Base-by-base conservation (phyloP, 179 eudicot species). In the Gypsophila paniculata region DNA sequence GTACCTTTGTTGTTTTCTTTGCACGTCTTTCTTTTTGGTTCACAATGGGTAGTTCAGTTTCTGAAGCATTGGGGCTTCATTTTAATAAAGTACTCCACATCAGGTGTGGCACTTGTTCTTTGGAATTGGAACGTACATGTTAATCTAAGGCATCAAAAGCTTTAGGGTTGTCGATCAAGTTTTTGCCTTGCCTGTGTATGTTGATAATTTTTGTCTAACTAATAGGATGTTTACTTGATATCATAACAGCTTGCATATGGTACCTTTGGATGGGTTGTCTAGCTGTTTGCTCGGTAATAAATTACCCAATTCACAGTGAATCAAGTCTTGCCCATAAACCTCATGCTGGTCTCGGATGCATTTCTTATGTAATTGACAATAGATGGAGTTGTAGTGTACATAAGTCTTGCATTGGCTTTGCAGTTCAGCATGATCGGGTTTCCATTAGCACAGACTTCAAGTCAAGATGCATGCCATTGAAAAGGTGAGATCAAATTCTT, bases 401-500 rank as follows among this genome's bases (percentile, higher is more conserved):
- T 67, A 46, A 60, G 36, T 46, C 71, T 34, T 59, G 21, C 18
- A 36, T 19, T 26, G 6, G 44, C 53, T 4, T 19, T 72, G 29
- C 63, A 25, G 15, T 36, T 52, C 17, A 39, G 36, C 51, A 22
- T 36, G 55, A 49, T n/a, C 64, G 15, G 7, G 10, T 60, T 22
- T 69, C 69, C 32, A 15, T 63, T 2, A 18, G 62, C 39, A 36
- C 29, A 69, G 62, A 52, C 42, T 23, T 10, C 7, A 51, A 63
- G 26, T 22, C 68, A 34, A 46, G 34, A 36, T 62, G 69, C 32
- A 14, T 34, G 17, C 22, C 64, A 0, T 11, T 48, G 64, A 80
- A 76, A 72, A 76, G 82, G 82, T 80, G 64, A 69, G 68, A 48
- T 18, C 48, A 61, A 21, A 49, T 59, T 15, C 70, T 21, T 65